Conservation (phyloP, 305 asterid genomes). For the Andrographis paniculata region DNA sequence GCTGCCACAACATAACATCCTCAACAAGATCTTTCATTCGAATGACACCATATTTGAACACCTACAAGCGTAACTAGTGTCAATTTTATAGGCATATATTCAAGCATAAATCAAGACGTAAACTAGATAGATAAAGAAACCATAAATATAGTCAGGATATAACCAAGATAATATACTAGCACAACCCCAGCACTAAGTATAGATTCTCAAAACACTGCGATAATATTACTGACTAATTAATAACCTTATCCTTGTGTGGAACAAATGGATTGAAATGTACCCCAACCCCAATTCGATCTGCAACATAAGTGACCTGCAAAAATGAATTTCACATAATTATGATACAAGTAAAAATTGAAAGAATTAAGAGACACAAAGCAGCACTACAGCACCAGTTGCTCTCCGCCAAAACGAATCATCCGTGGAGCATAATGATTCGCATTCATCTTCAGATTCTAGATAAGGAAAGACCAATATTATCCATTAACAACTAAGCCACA, state of each 20-base stretch:
- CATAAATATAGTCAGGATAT: not conserved
- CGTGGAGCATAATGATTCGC: slow-evolving; percentile 72
- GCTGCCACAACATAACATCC: slow-evolving; percentile 66
- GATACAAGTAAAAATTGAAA: slow-evolving; percentile 4
- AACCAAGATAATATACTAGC: not conserved
- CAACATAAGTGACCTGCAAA: slow-evolving; percentile 48
- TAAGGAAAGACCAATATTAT: slow-evolving; percentile 12
- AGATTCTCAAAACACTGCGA: slow-evolving; percentile 8
- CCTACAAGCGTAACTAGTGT: slow-evolving; percentile 28
- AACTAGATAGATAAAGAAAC: slow-evolving; percentile 1
- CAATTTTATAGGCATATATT: slow-evolving; percentile 11
- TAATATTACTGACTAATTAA: slow-evolving; percentile 7
- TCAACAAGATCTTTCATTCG: slow-evolving; percentile 61
- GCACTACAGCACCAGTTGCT: slow-evolving; percentile 49
- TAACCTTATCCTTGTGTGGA: slow-evolving; percentile 46
- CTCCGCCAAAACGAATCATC: slow-evolving; percentile 75
- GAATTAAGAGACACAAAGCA: slow-evolving; percentile 15
- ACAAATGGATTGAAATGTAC: slow-evolving; percentile 89
- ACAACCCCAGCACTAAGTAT: slow-evolving; percentile 4
- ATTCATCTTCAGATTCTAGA: slow-evolving; percentile 65
- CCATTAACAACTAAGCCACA: slow-evolving; percentile 20
- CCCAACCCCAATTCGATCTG: slow-evolving; percentile 69
- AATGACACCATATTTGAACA: slow-evolving; percentile 79
- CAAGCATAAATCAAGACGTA: not conserved
- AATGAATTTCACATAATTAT: slow-evolving; percentile 9